phyloP scores from a whole-genome alignment of 371 early-diverging fungal species.

The Actinomortierella ambigua region DNA sequence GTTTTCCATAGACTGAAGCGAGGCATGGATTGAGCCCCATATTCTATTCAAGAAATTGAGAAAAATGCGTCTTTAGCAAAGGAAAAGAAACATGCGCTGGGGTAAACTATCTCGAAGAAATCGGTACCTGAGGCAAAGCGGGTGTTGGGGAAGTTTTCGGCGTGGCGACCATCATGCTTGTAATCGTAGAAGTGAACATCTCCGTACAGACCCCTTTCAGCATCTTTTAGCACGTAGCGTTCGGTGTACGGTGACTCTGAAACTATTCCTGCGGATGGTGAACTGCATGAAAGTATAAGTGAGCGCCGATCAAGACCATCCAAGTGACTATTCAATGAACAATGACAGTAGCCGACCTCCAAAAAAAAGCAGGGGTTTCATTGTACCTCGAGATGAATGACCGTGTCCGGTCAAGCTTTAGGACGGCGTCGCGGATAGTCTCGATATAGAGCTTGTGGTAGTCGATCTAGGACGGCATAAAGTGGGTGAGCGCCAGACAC shows the following conservation, averaged over 20 bases:
- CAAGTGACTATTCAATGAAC: too few relatives aligned
- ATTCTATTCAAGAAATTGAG: too few relatives aligned
- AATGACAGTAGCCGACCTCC: too few relatives aligned
- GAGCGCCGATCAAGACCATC: too few relatives aligned
- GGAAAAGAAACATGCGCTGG: too few relatives aligned
- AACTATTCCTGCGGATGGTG: slow-evolving; percentile 36
- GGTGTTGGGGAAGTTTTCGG: slow-evolving; percentile 29
- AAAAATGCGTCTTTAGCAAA: too few relatives aligned
- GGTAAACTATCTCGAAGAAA: too few relatives aligned
- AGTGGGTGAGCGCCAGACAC: too few relatives aligned
- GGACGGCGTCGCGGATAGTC: slow-evolving; percentile 20
- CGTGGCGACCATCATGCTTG: slow-evolving; percentile 36
- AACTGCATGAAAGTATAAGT: too few relatives aligned
- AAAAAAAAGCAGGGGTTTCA: too few relatives aligned
- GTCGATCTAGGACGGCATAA: slow-evolving; percentile 14
- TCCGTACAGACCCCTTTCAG: slow-evolving; percentile 27
- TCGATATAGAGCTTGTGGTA: slow-evolving; percentile 33
- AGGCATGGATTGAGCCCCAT: slow-evolving; percentile 43
- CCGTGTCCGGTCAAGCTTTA: slow-evolving; percentile 15
- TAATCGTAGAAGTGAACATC: slow-evolving; percentile 45
- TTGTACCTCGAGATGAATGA: slow-evolving; percentile 37
- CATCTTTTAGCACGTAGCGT: slow-evolving; percentile 23
- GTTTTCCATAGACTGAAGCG: slow-evolving; percentile 15
- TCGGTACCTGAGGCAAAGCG: slow-evolving; percentile 40
- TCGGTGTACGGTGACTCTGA: slow-evolving; percentile 28